Percentiles rank a stretch among this genome's conserved stretches.
Evolutionary conservation across 805 yeast species (phyloP).

Genomic region (Starmera dryadoides): DNA sequence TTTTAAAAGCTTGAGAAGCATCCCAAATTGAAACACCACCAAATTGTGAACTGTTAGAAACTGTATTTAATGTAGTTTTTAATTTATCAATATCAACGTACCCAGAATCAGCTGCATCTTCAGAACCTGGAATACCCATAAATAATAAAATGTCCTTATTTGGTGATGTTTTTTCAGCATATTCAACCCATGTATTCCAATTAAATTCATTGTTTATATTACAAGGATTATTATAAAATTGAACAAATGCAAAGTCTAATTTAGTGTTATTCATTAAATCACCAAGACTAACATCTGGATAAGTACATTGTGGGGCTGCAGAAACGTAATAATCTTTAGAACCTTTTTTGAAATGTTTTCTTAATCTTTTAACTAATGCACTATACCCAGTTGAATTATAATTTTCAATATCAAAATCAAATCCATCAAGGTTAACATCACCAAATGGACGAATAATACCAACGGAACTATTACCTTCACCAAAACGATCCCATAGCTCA

Average conservation of each 20-base stretch:
- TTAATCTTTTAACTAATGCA: slow-evolving; percentile 44
- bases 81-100: slow-evolving; percentile 33
- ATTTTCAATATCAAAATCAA: slow-evolving; percentile 80
- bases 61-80: slow-evolving; percentile 10
- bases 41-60: slow-evolving; percentile 27
- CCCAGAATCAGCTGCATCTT: slow-evolving; percentile 46
- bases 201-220: slow-evolving; percentile 34
- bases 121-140: slow-evolving; percentile 52
- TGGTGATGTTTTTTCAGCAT: slow-evolving; percentile 26
- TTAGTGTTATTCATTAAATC: slow-evolving; percentile 38
- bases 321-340: slow-evolving; percentile 46
- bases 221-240: slow-evolving; percentile 63
- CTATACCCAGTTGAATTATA: slow-evolving; percentile 51
- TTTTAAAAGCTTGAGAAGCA: slow-evolving; percentile 50
- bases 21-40: slow-evolving; percentile 76
- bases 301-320: slow-evolving; percentile 72
- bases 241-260: slow-evolving; percentile 59
- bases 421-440: slow-evolving; percentile 71
- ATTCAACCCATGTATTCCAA: slow-evolving; percentile 39
- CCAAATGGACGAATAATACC: slow-evolving; percentile 59
- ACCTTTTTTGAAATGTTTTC: slow-evolving; percentile 30
- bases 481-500: slow-evolving; percentile 51
- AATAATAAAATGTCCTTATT: slow-evolving; percentile 46
- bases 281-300: slow-evolving; percentile 52
- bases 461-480: slow-evolving; percentile 40